phyloP scores from a whole-genome alignment of 805 yeast species.

The Ogataea trehaloabstinens region DNA sequence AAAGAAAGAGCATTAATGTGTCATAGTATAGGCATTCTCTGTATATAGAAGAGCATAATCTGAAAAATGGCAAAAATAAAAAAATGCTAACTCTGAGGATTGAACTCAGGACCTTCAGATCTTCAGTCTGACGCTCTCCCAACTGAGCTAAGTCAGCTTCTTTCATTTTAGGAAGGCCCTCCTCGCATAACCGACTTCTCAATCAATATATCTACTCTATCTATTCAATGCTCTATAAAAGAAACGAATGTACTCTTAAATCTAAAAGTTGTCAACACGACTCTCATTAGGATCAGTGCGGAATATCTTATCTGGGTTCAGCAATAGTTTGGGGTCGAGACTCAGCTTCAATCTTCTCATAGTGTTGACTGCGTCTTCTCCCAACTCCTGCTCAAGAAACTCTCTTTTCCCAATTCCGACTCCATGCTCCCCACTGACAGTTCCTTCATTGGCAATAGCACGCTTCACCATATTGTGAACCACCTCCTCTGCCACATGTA shows the following conservation, averaged over 20 bases:
- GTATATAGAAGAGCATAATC: background rate
- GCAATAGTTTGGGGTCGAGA: conserved; percentile 65
- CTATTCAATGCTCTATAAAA: background rate
- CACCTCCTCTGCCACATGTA: conserved; percentile 44
- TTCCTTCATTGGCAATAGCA: conserved; percentile 71
- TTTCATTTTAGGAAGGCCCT: background rate
- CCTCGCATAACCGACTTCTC: no score
- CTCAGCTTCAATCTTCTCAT: conserved; percentile 73
- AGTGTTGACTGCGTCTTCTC: conserved; percentile 58
- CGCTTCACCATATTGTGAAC: conserved; percentile 60
- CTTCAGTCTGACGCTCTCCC: conserved; percentile 30
- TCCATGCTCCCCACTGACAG: conserved; percentile 85
- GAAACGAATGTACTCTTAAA: background rate
- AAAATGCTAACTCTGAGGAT: conserved; percentile 24
- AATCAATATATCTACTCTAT: no score
- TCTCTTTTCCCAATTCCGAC: conserved; percentile 76
- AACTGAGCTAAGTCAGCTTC: conserved; percentile 26
- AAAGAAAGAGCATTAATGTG: background rate
- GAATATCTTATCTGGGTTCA: conserved; percentile 80
- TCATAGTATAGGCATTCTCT: background rate
- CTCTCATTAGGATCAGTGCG: conserved; percentile 51
- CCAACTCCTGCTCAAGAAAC: conserved; percentile 59
- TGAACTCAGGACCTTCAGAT: conserved; percentile 28
- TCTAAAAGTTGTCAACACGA: conserved; percentile 10
- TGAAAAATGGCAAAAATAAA: no score